Base-by-base conservation (phyloP, 1,284 basidiomycete species). In the Boletellus deceptivus region DNA sequence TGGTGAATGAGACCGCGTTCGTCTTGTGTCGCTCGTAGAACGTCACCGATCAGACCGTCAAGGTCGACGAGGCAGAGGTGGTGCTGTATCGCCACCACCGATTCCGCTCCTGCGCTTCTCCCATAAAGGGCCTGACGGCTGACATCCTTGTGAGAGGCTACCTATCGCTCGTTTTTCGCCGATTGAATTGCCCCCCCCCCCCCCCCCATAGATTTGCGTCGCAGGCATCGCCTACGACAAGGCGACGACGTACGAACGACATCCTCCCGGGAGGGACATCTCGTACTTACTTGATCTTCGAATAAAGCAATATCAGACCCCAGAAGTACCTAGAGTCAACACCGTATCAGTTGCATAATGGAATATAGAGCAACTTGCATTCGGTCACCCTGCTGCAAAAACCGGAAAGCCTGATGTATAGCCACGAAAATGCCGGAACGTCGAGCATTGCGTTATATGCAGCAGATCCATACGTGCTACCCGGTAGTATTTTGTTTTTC, bases 101-200 rank as follows among this genome's bases (percentile, higher is more conserved):
- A 13, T 86, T 93, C 62, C 78, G 88, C 37, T 85, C 84, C 3
- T 74, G 73, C 0, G 84, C 86, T 2, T 91, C 89, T 7, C 83
- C 90, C 0, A 77, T 93, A 56, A 91, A 91, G 63, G 91, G 91
- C 0, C 70, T 93, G 2, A 93, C 90, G 0, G 76, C 90, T 1
- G 89, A 93, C 57, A 86, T 94, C 16, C 70, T 91, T 47, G 88
- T 91, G 59, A 58, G 83, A 24, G 53, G 6, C 20, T 13, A 13
- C 29, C 24, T 3, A 17, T 37, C 9, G 9, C 17, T 16, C 25
- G 3, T 6, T 6, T 25, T 8, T 25, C 7, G 3, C 8, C 39
- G 1, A 11, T 36, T 51, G 31, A 46, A 44, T 13, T 25, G 25
- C 25, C 24, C 24, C 24, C 24, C 24, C 24, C 4, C 24, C 8